Evolutionary conservation across 129 eudicot genomes (phyloP), one percentile per base, ranked within the genome.

Genomic region (Rutidosis leptorrhynchoides): DNA sequence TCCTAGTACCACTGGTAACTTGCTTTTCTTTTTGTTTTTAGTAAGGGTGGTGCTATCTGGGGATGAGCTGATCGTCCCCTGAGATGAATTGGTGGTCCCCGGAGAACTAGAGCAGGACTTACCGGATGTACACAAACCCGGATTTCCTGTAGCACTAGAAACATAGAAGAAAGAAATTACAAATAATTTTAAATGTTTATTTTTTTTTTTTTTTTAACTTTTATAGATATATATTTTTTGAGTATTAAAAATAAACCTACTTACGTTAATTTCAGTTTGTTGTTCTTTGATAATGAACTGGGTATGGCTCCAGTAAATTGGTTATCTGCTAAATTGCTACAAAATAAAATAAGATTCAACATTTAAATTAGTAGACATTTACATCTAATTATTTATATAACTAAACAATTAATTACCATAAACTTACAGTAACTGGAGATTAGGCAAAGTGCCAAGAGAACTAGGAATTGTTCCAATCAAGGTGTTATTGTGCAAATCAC

Each of bases 401-500:
- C 0, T n/a, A 52, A 5, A 23, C 26, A 4, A 3, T 7, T 54
- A 3, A 21, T 55, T n/a, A 55, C 22, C 60, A 51, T 80, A 16
- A 4, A 75, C 91, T 88, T 57, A 88, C 96, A 84, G 12, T 82
- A 73, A 48, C 53, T 70, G 72, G 35, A 88, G 84, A 49, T 80
- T 75, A n/a, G 92, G 69, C 26, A 88, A 72, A 54, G 74, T 60
- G 67, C 80, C 89, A 68, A 88, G 83, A 67, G 61, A 83, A 49
- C 67, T 76, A 17, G 93, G 96, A 76, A 88, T 76, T 25, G 74
- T 45, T 48, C 92, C 92, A 9, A 20, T 15, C 24, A 85, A 70
- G 67, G 77, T 85, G 69, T 88, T 88, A 49, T 88, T 84, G 53
- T 76, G 83, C 81, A 88, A 46, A 60, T 88, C 88, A 22, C 96